These are phyloP conservation scores for Saccharomyces hybrid DNA, from an alignment of 1,139 yeast species.

Conservation along the genomic window DNA sequence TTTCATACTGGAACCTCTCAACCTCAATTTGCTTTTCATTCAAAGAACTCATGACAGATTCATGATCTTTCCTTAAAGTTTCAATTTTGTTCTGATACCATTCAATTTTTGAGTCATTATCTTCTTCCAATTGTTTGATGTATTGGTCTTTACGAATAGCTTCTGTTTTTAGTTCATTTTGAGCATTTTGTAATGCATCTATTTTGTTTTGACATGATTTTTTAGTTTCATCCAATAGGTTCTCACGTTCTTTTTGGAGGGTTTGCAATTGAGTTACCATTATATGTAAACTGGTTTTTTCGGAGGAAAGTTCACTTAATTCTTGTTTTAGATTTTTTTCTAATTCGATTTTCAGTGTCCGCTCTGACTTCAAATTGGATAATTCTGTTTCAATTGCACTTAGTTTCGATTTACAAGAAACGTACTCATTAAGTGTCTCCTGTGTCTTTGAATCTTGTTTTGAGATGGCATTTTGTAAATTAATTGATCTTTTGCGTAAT, in stretches of 20 bases:
- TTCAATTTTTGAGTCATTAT: constrained; percentile 44
- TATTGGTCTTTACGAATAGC: constrained; percentile 40
- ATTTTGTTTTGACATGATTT: constrained; percentile 29
- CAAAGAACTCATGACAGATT: background rate
- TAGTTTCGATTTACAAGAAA: constrained; percentile 38
- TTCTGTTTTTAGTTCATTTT: constrained; percentile 44
- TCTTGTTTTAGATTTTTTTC: constrained; percentile 52
- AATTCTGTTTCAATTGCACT: constrained; percentile 39
- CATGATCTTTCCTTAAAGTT: constrained; percentile 23
- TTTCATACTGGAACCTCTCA: constrained; percentile 29
- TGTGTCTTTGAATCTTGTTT: constrained; percentile 52
- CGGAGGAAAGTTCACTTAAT: constrained; percentile 46
- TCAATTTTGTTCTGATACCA: constrained; percentile 66
- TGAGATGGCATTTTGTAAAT: constrained; percentile 49
- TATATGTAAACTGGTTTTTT: constrained; percentile 52
- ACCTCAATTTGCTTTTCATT: constrained; percentile 27
- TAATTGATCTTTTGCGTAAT: constrained; percentile 37
- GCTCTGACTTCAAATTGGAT: constrained; percentile 50
- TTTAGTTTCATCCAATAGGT: constrained; percentile 44
- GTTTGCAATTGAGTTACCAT: constrained; percentile 57
- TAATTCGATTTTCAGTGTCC: constrained; percentile 41
- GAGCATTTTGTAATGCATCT: constrained; percentile 37
- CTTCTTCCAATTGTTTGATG: constrained; percentile 37
- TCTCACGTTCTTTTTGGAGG: constrained; percentile 56
- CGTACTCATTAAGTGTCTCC: constrained; percentile 47